These are phyloP conservation scores for Mycena galericulata DNA, from an alignment of 768 basidiomycete species.

Conservation along the genomic window DNA sequence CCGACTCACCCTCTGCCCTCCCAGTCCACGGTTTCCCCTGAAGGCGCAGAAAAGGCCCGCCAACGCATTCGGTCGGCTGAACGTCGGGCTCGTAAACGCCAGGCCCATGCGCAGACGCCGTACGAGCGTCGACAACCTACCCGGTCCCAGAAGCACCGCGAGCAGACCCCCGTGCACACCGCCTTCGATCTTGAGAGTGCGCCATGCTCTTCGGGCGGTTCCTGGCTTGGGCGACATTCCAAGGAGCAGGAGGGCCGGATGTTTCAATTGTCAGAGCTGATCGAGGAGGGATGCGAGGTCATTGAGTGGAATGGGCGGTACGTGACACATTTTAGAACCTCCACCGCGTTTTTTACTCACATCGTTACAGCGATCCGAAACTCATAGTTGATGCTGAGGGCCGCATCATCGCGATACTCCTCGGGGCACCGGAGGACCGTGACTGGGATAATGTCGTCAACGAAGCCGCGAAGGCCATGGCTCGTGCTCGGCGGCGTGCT, in stretches of 20 bases:
- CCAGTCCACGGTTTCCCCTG: too few species aligned
- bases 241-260: not conserved
- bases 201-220: too few species aligned
- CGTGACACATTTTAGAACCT: not conserved
- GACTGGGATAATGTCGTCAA: not conserved
- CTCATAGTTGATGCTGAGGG: not conserved
- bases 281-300: not conserved
- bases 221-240: not conserved
- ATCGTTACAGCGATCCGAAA: not conserved
- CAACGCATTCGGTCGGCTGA: too few species aligned
- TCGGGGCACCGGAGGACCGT: not conserved
- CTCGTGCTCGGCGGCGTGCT: not conserved
- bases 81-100: too few species aligned
- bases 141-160: too few species aligned
- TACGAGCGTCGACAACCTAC: too few species aligned
- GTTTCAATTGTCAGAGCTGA: not conserved
- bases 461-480: not conserved
- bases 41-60: too few species aligned
- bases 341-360: not conserved
- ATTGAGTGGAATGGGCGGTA: conserved; percentile 7
- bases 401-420: not conserved
- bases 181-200: too few species aligned
- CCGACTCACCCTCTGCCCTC: too few species aligned
- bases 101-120: too few species aligned
- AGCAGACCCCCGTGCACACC: too few species aligned